Conservation (phyloP, 441 rosid genomes). For the Pelargonium cotyledonis region DNA sequence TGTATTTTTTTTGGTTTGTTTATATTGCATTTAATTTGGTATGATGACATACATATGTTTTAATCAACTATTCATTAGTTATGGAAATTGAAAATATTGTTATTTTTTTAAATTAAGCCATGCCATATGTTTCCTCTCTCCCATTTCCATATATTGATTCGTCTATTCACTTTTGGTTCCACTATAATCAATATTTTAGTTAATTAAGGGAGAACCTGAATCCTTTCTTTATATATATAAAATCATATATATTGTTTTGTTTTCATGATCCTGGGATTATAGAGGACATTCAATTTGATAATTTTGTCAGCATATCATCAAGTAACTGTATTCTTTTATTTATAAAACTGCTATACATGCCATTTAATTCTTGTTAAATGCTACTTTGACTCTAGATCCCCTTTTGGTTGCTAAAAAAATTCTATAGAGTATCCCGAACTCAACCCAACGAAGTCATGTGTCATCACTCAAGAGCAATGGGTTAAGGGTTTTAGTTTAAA, state of each 20-base stretch:
- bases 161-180: too few relatives aligned
- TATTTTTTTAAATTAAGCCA: too few relatives aligned
- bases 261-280: background rate
- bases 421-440: background rate
- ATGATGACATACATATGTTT: too few relatives aligned
- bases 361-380: background rate
- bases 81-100: too few relatives aligned
- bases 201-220: background rate
- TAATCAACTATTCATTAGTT: too few relatives aligned
- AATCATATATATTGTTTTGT: background rate
- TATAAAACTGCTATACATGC: background rate
- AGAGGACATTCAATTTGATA: background rate
- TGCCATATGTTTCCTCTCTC: too few relatives aligned
- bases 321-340: background rate
- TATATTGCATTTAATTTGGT: too few relatives aligned
- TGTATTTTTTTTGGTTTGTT: too few relatives aligned
- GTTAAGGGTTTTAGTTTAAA: too few relatives aligned
- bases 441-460: conserved; percentile 1
- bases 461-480: background rate
- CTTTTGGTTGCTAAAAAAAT: background rate
- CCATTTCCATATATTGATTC: too few relatives aligned
- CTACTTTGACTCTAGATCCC: background rate
- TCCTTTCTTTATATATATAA: background rate
- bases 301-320: background rate
- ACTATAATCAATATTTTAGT: background rate